These are phyloP conservation scores for Colletotrichum plurivorum DNA, from an alignment of 2,329 filamentous ascomycete species.

Conservation along the genomic window DNA sequence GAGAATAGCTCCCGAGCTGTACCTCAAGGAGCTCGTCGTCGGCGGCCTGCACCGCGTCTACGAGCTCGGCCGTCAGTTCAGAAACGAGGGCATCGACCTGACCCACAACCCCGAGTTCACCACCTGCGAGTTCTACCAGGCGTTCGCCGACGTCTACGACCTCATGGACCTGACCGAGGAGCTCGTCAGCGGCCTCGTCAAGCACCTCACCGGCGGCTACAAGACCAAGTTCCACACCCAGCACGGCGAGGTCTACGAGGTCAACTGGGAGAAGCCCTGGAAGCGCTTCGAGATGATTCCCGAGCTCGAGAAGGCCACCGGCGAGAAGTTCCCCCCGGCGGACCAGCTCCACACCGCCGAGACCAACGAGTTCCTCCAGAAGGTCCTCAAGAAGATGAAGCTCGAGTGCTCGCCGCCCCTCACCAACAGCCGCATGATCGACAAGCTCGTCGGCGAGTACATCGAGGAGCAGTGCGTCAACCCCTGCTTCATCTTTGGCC, in stretches of 20 bases:
- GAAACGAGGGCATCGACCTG: constrained; percentile 91
- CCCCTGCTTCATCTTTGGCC: constrained; percentile 78
- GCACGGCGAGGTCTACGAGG: constrained; percentile 86
- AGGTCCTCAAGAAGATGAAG: constrained; percentile 88
- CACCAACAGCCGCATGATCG: constrained; percentile 96
- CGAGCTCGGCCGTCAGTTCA: constrained; percentile 95
- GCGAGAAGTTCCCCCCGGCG: constrained; percentile 93
- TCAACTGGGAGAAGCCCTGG: constrained; percentile 98
- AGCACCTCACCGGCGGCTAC: constrained; percentile 88
- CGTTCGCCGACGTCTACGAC: constrained; percentile 91
- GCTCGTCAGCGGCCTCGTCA: constrained; percentile 89
- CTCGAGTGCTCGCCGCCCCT: constrained; percentile 91
- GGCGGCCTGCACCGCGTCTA: constrained; percentile 96
- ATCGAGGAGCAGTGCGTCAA: constrained; percentile 95
- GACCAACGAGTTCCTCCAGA: constrained; percentile 89
- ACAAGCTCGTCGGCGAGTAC: constrained; percentile 94
- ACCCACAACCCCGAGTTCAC: constrained; percentile 99
- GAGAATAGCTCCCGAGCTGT: constrained; percentile 86
- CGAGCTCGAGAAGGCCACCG: constrained; percentile 87
- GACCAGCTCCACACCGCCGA: constrained; percentile 92
- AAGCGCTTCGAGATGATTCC: constrained; percentile 95
- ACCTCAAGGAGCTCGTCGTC: constrained; percentile 96
- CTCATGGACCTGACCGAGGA: constrained; percentile 93
- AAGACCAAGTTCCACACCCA: constrained; percentile 90
- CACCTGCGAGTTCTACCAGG: constrained; percentile 96